Evolutionary conservation across 805 yeast species (phyloP).

Genomic region (Starmerella floris): DNA sequence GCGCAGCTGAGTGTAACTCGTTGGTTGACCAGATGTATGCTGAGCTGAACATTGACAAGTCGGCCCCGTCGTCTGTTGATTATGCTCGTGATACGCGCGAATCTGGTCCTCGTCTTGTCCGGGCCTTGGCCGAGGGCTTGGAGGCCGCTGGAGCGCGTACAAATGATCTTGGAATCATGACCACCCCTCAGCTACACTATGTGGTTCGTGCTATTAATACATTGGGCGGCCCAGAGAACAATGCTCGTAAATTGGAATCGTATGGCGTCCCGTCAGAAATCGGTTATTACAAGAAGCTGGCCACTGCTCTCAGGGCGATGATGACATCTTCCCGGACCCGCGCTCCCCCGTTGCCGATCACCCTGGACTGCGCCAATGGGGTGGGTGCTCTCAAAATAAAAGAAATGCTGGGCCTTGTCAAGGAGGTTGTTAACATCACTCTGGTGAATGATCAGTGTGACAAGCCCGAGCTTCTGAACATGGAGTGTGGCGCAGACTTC

Average conservation of each 20-base stretch:
- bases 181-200: slow-evolving; percentile 93
- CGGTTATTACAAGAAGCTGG: slow-evolving; percentile 58
- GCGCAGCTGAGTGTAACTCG: slow-evolving; percentile 34
- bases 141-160: slow-evolving; percentile 35
- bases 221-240: slow-evolving; percentile 16
- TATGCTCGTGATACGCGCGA: slow-evolving; percentile 83
- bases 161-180: slow-evolving; percentile 53
- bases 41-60: slow-evolving; percentile 35
- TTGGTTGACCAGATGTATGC: slow-evolving; percentile 31
- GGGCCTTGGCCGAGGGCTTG: slow-evolving; percentile 50
- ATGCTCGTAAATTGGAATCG: slow-evolving; percentile 25
- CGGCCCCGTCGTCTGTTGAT: slow-evolving; percentile 35
- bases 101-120: slow-evolving; percentile 56
- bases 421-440: slow-evolving; percentile 31
- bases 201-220: slow-evolving; percentile 65
- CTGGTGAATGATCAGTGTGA: slow-evolving; percentile 41
- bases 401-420: slow-evolving; percentile 36
- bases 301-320: slow-evolving; percentile 36
- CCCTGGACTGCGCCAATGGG: slow-evolving; percentile 92
- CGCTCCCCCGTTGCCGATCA: slow-evolving; percentile 32
- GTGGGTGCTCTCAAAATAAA: slow-evolving; percentile 72
- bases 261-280: slow-evolving; percentile 51
- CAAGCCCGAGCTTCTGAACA: slow-evolving; percentile 50
- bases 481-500: slow-evolving; percentile 84
- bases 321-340: slow-evolving; percentile 19